These are phyloP conservation scores for Phlyctochytrium planicorne DNA, from an alignment of 192 early-diverging fungal species.

Conservation along the genomic window DNA sequence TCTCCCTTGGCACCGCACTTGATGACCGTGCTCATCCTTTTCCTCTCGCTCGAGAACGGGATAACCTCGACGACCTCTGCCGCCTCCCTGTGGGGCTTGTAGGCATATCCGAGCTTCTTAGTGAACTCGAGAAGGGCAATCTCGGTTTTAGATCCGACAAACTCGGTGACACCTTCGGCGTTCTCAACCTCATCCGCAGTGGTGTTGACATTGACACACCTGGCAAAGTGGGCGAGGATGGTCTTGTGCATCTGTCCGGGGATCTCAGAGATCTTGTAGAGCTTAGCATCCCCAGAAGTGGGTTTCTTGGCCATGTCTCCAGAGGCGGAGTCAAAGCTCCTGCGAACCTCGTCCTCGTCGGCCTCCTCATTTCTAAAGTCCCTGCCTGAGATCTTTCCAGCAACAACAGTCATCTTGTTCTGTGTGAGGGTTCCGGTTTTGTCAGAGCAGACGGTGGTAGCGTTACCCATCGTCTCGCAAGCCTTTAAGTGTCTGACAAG, in stretches of 20 bases:
- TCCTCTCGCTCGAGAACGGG: conserved; percentile 91
- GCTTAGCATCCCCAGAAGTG: not conserved
- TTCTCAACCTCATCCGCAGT: conserved; percentile 33
- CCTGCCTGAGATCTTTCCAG: conserved; percentile 71
- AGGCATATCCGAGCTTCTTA: conserved; percentile 60
- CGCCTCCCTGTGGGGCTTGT: conserved; percentile 60
- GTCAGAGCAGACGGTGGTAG: conserved; percentile 97
- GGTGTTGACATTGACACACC: conserved; percentile 41
- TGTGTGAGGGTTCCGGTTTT: conserved; percentile 98
- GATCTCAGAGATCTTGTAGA: not conserved
- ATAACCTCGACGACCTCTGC: conserved; percentile 69
- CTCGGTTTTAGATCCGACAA: conserved; percentile 95
- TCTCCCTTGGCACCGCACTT: conserved; percentile 43
- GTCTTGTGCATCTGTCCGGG: conserved; percentile 7
- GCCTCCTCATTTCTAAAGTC: conserved; percentile 52
- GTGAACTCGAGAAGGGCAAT: conserved; percentile 85
- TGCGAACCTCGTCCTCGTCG: conserved; percentile 12
- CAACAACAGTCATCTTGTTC: conserved; percentile 97
- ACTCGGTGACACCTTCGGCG: conserved; percentile 20
- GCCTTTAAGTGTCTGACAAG: conserved; percentile 92
- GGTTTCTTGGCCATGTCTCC: not conserved
- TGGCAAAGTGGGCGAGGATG: conserved; percentile 21
- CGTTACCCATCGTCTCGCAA: conserved; percentile 98
- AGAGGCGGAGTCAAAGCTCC: not conserved
- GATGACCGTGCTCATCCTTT: conserved; percentile 89